phyloP scores from a whole-genome alignment of 2,329 filamentous ascomycete species.

The Calonectria henricotiae region DNA sequence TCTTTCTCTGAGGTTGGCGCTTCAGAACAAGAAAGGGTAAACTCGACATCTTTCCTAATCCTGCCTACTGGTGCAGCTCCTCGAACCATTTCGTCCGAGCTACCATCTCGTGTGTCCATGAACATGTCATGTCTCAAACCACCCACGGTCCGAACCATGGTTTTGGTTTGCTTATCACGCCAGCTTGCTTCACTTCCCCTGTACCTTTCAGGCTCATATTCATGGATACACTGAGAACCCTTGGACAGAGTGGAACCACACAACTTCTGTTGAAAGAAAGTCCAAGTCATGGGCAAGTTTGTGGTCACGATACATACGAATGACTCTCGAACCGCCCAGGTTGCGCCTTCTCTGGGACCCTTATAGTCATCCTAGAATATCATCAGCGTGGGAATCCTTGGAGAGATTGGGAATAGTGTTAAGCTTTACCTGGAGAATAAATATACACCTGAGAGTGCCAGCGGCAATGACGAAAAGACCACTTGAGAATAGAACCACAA shows the following conservation, averaged over 20 bases:
- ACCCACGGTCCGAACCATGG: slow-evolving; percentile 1
- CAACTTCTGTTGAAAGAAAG: slow-evolving; percentile 3
- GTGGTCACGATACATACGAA: slow-evolving; percentile 11
- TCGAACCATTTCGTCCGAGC: background rate
- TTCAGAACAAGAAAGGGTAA: slow-evolving; percentile 11
- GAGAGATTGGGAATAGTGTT: background rate
- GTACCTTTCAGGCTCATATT: slow-evolving; percentile 7
- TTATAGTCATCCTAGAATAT: slow-evolving; percentile 3
- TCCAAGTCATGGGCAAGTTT: background rate
- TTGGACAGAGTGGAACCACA: background rate
- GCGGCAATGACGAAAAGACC: slow-evolving; percentile 20
- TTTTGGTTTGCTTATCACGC: slow-evolving; percentile 22
- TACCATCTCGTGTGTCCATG: slow-evolving; percentile 4
- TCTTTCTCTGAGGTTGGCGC: slow-evolving; percentile 13
- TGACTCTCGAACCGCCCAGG: slow-evolving; percentile 4
- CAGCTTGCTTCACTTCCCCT: slow-evolving; percentile 14
- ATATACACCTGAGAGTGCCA: background rate
- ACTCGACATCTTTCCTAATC: slow-evolving; percentile 18
- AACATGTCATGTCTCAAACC: slow-evolving; percentile 8
- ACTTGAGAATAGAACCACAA: slow-evolving; percentile 11
- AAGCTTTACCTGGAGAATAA: slow-evolving; percentile 10
- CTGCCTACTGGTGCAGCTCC: slow-evolving; percentile 1
- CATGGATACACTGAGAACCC: background rate
- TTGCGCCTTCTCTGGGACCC: slow-evolving; percentile 3
- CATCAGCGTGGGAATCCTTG: background rate